Base-by-base conservation (phyloP, 164 flowering plant genomes). In the Cinnamomum micranthum region DNA sequence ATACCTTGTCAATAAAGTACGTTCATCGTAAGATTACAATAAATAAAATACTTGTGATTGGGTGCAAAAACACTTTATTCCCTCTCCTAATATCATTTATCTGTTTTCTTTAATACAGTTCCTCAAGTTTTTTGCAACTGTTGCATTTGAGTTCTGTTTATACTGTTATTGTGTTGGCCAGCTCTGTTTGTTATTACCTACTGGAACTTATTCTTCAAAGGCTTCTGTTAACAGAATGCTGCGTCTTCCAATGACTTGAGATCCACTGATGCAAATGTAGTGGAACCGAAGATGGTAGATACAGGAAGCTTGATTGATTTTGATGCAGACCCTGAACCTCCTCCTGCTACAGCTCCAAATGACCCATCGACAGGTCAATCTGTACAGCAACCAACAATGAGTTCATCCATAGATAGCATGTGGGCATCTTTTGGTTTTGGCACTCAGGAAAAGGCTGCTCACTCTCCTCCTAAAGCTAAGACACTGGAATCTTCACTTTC, bases 381-480 rank as follows among this genome's bases (percentile, higher is more conserved):
- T 12, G 68, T 76, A 72, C 69, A 79, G 27, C 90, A 86, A 65
- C 81, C 88, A n/a, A 20, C 76, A 64, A 64, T 79, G 23, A 79
- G 51, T 80, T 72, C 93, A 47, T 59, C 82, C 67, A 74, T 58
- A 81, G 84, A 75, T 64, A 73, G 81, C 68, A 86, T 93, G 74
- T 96, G 99, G 99, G 99, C 99, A 58, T 91, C 90, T 74, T 94
- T 96, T 87, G 98, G 91, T 86, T 71, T 81, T 65, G 73, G 81
- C 59, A 60, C 89, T 2, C 85, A 83, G 68, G 79, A 79, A 13
- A 85, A 83, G 69, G 83, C 60, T 27, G 70, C 88, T 70, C 86
- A 80, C 68, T 75, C 88, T 59, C 83, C 91, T 58, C 75, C 89
- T 59, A 87, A 73, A 77, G 68, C 74, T 51, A 85, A 81, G 79